These are phyloP conservation scores for Venturia effusa DNA, from an alignment of 2,329 filamentous ascomycete species.

Conservation along the genomic window DNA sequence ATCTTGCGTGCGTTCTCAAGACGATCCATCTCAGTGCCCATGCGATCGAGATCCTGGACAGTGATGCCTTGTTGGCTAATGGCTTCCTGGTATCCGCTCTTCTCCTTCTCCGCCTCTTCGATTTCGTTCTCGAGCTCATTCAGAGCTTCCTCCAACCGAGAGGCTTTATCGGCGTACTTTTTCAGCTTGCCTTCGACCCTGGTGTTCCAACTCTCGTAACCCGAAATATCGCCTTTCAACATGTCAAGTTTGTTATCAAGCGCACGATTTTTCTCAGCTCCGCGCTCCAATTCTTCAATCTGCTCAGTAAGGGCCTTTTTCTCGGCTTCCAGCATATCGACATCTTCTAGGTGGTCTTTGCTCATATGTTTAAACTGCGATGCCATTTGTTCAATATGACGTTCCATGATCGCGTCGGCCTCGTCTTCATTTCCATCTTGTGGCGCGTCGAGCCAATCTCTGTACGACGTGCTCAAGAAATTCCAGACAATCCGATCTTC, in stretches of 20 bases:
- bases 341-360: conserved; percentile 70
- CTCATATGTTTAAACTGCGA: conserved; percentile 77
- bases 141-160: conserved; percentile 77
- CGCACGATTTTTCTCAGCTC: conserved; percentile 69
- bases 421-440: conserved; percentile 63
- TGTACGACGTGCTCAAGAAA: conserved; percentile 81
- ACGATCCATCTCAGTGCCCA: conserved; percentile 90
- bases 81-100: conserved; percentile 65
- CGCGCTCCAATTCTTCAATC: conserved; percentile 81
- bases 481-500: conserved; percentile 91
- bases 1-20: conserved; percentile 81
- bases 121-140: conserved; percentile 63
- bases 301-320: conserved; percentile 71
- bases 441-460: conserved; percentile 83
- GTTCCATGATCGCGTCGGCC: conserved; percentile 72
- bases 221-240: conserved; percentile 84
- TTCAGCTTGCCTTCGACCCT: conserved; percentile 75
- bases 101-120: conserved; percentile 71
- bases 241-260: conserved; percentile 86
- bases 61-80: conserved; percentile 92
- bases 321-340: conserved; percentile 78
- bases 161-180: conserved; percentile 73
- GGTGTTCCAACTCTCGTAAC: conserved; percentile 91
- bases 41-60: conserved; percentile 97
- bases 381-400: conserved; percentile 82